These are phyloP conservation scores for Chaetomium sp. DNA, from an alignment of 2,329 filamentous ascomycete species.

Conservation along the genomic window DNA sequence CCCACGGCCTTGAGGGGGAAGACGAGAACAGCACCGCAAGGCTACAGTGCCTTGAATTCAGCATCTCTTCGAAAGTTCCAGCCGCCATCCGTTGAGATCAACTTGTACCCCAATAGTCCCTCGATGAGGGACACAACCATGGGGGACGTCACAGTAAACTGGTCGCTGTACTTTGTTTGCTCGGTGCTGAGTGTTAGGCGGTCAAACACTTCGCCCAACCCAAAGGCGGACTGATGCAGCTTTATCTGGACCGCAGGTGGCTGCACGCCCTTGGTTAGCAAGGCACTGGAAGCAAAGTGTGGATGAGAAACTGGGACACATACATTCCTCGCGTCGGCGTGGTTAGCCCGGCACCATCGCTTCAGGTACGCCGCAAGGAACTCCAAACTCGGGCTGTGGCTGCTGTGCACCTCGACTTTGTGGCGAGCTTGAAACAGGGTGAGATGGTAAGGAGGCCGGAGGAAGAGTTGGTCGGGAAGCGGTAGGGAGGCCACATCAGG, in stretches of 20 bases:
- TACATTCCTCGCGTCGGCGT: constrained; percentile 40
- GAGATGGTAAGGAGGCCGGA: constrained; percentile 52
- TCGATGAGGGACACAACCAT: constrained; percentile 51
- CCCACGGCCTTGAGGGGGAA: constrained; percentile 30
- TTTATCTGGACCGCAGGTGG: constrained; percentile 47
- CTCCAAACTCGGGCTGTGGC: constrained; percentile 50
- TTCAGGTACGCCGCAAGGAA: constrained; percentile 51
- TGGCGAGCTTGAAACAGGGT: constrained; percentile 40
- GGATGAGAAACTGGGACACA: constrained; percentile 23
- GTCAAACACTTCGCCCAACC: constrained; percentile 49
- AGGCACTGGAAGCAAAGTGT: neutral
- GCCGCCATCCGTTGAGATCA: constrained; percentile 32
- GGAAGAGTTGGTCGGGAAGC: constrained; percentile 52
- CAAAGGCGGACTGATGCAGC: constrained; percentile 50
- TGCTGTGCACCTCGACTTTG: constrained; percentile 49
- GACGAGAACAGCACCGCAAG: neutral
- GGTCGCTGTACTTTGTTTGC: constrained; percentile 37
- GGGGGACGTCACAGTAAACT: constrained; percentile 46
- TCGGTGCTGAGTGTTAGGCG: constrained; percentile 45
- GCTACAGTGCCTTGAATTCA: constrained; percentile 38
- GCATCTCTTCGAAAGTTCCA: constrained; percentile 40
- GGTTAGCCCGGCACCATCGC: constrained; percentile 51
- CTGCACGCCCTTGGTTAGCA: constrained; percentile 35
- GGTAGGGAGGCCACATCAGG: constrained; percentile 47
- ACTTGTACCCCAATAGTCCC: constrained; percentile 50